A percentile compares a stretch with the other conserved stretches of the same genome.
Conservation (phyloP, 2,329 filamentous ascomycete species). For the Paraphaeosphaeria sporulosa region DNA sequence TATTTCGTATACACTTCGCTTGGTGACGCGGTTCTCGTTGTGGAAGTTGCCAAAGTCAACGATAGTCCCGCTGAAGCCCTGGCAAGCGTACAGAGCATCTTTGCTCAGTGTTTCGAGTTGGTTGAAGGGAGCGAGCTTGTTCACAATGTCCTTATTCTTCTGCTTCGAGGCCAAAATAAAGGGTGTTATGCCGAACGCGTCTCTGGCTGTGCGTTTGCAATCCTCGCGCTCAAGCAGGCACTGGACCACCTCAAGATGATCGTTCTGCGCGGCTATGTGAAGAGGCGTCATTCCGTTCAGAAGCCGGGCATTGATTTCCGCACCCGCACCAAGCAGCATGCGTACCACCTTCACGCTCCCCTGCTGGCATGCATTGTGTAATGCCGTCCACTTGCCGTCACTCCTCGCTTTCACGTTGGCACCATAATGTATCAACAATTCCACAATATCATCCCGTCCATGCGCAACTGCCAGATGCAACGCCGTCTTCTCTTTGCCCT, state of each 20-base stretch:
- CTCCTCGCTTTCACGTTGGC: conserved; percentile 44
- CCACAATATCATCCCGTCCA: conserved; percentile 46
- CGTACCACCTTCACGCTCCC: conserved; percentile 42
- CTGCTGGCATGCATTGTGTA: conserved; percentile 47
- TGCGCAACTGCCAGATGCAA: conserved; percentile 46
- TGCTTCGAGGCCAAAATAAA: conserved; percentile 53
- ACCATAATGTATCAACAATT: conserved; percentile 39
- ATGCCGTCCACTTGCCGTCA: conserved; percentile 43
- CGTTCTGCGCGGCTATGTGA: conserved; percentile 48
- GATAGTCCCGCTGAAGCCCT: conserved; percentile 49
- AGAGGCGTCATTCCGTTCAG: conserved; percentile 47
- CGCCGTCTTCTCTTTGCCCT: conserved; percentile 46
- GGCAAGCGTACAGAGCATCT: conserved; percentile 44
- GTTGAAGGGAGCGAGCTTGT: conserved; percentile 51
- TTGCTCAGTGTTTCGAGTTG: conserved; percentile 47
- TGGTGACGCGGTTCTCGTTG: conserved; percentile 44
- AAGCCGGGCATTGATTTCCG: conserved; percentile 42
- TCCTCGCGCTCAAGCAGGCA: conserved; percentile 45
- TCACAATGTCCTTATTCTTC: conserved; percentile 51
- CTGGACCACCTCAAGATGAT: conserved; percentile 47
- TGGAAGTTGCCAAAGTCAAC: conserved; percentile 50
- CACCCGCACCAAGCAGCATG: conserved; percentile 40
- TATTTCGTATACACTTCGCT: conserved; percentile 44
- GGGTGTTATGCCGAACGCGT: conserved; percentile 55
- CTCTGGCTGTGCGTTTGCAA: conserved; percentile 49